These are phyloP conservation scores for Endoconidiophora polonica DNA, from an alignment of 2,329 filamentous ascomycete genomes.

Conservation along the genomic window DNA sequence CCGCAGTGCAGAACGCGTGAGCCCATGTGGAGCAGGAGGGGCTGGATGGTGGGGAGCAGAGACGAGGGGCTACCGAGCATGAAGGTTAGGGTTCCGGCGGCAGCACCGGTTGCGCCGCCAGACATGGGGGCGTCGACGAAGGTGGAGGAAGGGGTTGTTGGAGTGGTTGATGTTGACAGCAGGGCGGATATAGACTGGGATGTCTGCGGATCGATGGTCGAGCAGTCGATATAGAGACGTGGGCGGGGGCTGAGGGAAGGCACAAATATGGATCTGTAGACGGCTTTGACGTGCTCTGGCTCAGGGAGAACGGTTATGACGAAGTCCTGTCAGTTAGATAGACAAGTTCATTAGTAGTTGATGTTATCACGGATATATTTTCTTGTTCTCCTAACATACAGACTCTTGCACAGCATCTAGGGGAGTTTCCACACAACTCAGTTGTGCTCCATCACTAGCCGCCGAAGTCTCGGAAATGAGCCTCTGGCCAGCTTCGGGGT, in stretches of 20 bases:
- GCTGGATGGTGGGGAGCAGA: conserved; percentile 46
- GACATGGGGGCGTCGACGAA: conserved; percentile 97
- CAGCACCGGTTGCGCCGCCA: conserved; percentile 81
- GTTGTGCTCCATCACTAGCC: conserved; percentile 27
- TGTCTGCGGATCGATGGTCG: conserved; percentile 82
- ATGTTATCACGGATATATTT: too few species aligned
- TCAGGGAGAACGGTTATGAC: conserved; percentile 83
- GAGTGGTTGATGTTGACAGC: conserved; percentile 29
- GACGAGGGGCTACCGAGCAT: conserved; percentile 60
- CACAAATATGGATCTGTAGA: conserved; percentile 62
- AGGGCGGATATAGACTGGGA: conserved; percentile 61
- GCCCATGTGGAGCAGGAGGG: conserved; percentile 67
- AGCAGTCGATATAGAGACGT: conserved; percentile 85
- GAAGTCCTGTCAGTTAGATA: conserved; percentile 42
- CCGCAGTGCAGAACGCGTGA: conserved; percentile 75
- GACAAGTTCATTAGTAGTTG: background rate
- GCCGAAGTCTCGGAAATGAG: conserved; percentile 31
- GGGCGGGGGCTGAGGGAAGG: conserved; percentile 34
- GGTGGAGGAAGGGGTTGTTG: conserved; percentile 35
- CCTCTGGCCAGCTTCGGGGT: conserved; percentile 29
- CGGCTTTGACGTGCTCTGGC: conserved; percentile 68
- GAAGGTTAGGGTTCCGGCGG: conserved; percentile 78
- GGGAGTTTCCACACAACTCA: conserved; percentile 22
- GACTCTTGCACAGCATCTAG: conserved; percentile 34
- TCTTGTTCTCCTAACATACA: conserved; percentile 24